Evolutionary conservation across 345 rosid species (phyloP), one percentile per base, ranked within the genome.

Genomic region (Citrus hindsii): DNA sequence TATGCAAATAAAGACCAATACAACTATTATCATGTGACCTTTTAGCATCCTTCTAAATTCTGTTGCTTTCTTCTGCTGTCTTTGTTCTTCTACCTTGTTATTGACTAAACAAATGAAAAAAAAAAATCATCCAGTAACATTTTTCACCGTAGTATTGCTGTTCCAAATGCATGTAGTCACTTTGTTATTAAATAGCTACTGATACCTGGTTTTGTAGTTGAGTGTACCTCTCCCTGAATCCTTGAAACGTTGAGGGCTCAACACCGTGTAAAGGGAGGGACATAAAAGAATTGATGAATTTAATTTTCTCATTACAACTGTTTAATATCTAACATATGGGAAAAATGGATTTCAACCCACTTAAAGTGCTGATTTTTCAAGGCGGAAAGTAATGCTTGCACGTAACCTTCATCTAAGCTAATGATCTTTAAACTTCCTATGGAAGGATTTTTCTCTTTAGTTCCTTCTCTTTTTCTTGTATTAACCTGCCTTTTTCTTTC

Each of bases 1-100:
- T 92, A 85, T 58, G 84, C 65, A 80, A 64, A 42, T 30, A 63
- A 61, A 69, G 12, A 24, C 21, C 80, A 48, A 55, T 63, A 72
- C 33, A 32, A 72, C 21, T 13, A 67, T 63, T 77, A 56, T 73
- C 56, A 61, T 35, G 55, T 65, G 56, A 25, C 59, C 12, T 40
- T 37, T 6, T 6, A 42, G 56, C 30, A 30, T 63, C 21, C 25
- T 59, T 37, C 16, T 59, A 6, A 60, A 33, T 25, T 69, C 56
- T 14, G 55, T 25, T 46, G 73, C 42, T 66, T 66, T 66, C 46
- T 32, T 65, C 24, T 65, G 9, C 69, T 19, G 25, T 24, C 22
- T 33, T 33, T 32, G 14, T 18, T 53, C 21, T 66, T 25, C 21
- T 65, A 65, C 8, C 25, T 61, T 25, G 18, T 5, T 28, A 27